These are phyloP conservation scores for Pestalotiopsis sp. DNA, from an alignment of 2,329 filamentous ascomycete species.

Conservation along the genomic window DNA sequence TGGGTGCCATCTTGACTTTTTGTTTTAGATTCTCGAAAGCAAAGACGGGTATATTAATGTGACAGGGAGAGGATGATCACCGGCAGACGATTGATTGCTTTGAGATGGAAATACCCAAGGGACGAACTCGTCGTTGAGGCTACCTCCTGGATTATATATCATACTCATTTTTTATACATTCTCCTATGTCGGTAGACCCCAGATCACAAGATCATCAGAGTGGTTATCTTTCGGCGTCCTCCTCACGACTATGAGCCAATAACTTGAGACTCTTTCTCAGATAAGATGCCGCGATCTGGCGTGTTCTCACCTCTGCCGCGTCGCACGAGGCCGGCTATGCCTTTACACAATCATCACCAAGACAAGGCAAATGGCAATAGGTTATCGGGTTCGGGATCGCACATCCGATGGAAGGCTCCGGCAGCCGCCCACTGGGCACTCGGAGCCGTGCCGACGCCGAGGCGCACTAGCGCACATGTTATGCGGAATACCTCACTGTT, in stretches of 20 bases:
- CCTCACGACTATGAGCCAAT: neutral
- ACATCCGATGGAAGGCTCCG: constrained; percentile 12
- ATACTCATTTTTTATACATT: neutral
- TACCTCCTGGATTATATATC: neutral
- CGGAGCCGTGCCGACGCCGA: constrained; percentile 7
- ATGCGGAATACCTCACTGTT: neutral
- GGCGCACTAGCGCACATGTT: neutral
- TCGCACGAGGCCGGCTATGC: neutral
- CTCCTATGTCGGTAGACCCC: constrained; percentile 6
- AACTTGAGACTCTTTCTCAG: constrained; percentile 1
- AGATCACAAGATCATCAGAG: neutral
- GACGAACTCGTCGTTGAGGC: neutral
- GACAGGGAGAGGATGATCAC: neutral
- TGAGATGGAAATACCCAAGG: neutral
- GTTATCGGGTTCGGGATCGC: constrained; percentile 7
- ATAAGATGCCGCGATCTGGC: constrained; percentile 10
- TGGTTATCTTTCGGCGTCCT: constrained; percentile 12
- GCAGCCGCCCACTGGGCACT: neutral
- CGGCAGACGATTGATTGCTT: neutral
- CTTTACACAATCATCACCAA: neutral
- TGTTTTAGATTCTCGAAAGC: neutral
- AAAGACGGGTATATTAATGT: neutral
- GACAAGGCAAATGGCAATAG: neutral
- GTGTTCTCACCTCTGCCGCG: neutral
- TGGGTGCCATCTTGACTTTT: constrained; percentile 19